Base-by-base conservation (phyloP, 805 yeast species). In the Kluyveromyces wickerhamii region DNA sequence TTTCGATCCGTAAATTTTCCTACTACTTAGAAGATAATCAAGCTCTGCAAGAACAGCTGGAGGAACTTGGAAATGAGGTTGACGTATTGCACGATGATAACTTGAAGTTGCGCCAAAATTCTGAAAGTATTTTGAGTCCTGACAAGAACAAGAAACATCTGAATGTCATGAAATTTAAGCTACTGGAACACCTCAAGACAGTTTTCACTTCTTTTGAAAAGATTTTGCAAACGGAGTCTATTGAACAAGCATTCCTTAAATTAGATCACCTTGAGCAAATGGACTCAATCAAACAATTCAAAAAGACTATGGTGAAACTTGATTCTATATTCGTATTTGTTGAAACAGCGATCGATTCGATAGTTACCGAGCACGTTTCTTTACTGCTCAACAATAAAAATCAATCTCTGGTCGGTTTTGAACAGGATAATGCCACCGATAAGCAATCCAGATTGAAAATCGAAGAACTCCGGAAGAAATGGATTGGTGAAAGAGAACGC, bases 401-500 rank as follows among this genome's bases (percentile, higher is more conserved):
- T 37, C 26, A 24, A 28, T 5, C 45, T 10, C 22, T 44, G 5
- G 38, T 38, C 11, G 45, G 38, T 13, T 31, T 27, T 6, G 29
- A 35, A 7, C 29, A 23, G n/a, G 44, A 50, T 20, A 44, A 37
- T 18, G 34, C 28, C 2, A 34, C 16, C 18, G 38, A 48, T 28
- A 69, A 71, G 12, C 57, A 71, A 21, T 54, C 67, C 29, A 64
- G 62, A 36, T 45, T 76, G 29, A 62, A 86, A 36, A 60, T 79
- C 11, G 77, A 74, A 16, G 86, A 78, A 43, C 52, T 82, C 27
- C 72, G 74, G 26, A 72, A 65, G 41, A 65, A 79, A 47, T 78
- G 84, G 79, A 75, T 77, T 46, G 66, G 76, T 5, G 88, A 82
- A 42, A 63, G 86, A 40, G 92, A 81, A 52, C 71, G 81, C 13